Evolutionary conservation across 306 rosid genomes (phyloP), one percentile per base, ranked within the genome.

Genomic region (Trifolium pratense): DNA sequence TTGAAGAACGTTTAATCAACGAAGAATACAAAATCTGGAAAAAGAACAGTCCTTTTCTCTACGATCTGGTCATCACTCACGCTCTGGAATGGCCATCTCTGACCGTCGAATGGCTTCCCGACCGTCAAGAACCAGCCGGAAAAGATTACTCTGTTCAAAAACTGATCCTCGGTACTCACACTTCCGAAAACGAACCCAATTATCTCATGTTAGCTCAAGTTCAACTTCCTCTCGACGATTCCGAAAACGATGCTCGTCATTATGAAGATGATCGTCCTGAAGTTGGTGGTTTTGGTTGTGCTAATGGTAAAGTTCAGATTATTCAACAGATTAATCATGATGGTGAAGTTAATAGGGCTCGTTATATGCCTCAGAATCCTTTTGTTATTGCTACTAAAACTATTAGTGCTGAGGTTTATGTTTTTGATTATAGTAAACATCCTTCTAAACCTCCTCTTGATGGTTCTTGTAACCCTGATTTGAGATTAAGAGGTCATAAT

Each of bases 21-120:
- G 99, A 95, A 73, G 99, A 95, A 86, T 91, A 95, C 93, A 95
- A 95, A 85, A 95, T 95, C 71, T 91, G 99, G 99, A 95, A 95
- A 86, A 95, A 95, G 87, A 95, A 95, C 85, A 91, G 97, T 4
- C 99, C 99, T 0, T 95, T 95, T 15, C 75, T 95, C 18, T 95
- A 95, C 87, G 99, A 95, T 85, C 88, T 95, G 51, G 91, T 95
- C 17, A 90, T 95, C 3, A 95, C 99, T 3, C 97, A 95, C 65
- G 99, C 99, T n/a, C 86, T 95, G 10, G 99, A 91, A 66, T 95
- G 99, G 97, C 99, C 99, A 9, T 91, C 99, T 0, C 97, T 95
- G 74, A 95, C 99, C 39, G 97, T 95, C 34, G 97, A 95, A 57
- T 95, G 99, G 97, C 86, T 95, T 20, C 97, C 99, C 0, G 97